Evolutionary conservation across 1,139 yeast genomes (phyloP).

Genomic region (Saccharomyces hybrid): DNA sequence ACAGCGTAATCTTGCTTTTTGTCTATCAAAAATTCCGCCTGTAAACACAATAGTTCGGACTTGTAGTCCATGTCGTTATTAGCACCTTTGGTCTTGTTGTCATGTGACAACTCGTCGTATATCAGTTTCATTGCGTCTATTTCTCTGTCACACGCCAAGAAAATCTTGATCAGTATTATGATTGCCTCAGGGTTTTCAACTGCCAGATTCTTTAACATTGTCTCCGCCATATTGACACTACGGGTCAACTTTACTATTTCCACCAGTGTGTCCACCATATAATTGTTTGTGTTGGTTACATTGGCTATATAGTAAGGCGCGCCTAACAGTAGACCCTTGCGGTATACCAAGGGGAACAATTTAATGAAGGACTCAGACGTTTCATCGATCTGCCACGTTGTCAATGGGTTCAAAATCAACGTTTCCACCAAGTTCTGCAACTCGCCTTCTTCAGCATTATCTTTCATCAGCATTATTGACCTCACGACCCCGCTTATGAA

Average conservation of each 20-base stretch:
- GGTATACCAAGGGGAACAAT: constrained; percentile 54
- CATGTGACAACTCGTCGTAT: constrained; percentile 44
- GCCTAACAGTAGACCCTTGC: constrained; percentile 57
- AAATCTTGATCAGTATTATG: constrained; percentile 44
- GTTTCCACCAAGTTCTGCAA: constrained; percentile 55
- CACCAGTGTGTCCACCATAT: constrained; percentile 73
- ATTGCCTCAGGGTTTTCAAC: constrained; percentile 40
- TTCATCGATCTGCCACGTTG: constrained; percentile 38
- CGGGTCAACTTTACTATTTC: constrained; percentile 65
- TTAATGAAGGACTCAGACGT: constrained; percentile 34
- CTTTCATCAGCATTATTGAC: constrained; percentile 62
- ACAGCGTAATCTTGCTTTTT: constrained; percentile 58
- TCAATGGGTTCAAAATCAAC: constrained; percentile 59
- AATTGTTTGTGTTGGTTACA: constrained; percentile 69
- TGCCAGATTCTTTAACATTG: constrained; percentile 39
- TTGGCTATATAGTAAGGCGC: constrained; percentile 42
- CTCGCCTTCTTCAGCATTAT: constrained; percentile 63
- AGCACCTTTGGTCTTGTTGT: constrained; percentile 39
- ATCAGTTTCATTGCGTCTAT: constrained; percentile 64
- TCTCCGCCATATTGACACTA: constrained; percentile 52
- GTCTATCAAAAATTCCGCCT: constrained; percentile 63
- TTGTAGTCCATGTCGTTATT: constrained; percentile 29
- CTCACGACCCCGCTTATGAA: constrained; percentile 72
- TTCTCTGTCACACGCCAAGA: constrained; percentile 64
- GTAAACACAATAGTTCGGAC: constrained; percentile 37